Evolutionary conservation across 257 asterid genomes (phyloP).

Genomic region (Penstemon davidsonii): DNA sequence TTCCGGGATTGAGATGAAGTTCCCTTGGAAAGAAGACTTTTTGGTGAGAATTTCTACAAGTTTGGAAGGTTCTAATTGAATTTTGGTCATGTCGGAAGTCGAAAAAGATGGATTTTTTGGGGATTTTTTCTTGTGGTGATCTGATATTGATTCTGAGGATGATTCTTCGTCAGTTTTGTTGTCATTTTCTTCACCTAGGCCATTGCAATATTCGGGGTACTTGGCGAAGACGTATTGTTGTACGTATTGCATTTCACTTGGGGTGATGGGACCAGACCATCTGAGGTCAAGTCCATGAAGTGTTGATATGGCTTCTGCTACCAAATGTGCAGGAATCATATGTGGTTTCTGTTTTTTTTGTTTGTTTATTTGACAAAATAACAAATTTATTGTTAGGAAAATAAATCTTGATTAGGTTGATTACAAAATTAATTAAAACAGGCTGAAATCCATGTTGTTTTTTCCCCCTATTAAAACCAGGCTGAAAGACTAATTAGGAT

Average conservation of each 20-base stretch:
- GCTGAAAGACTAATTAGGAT: no score
- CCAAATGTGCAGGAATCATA: conserved; percentile 76
- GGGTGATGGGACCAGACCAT: conserved; percentile 94
- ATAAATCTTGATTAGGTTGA: no score
- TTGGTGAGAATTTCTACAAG: conserved; percentile 52
- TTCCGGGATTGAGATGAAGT: conserved; percentile 78
- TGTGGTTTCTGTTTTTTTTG: conserved; percentile 52
- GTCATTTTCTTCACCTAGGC: conserved; percentile 47
- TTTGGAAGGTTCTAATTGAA: conserved; percentile 63
- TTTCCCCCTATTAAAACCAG: no score
- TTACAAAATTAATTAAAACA: no score
- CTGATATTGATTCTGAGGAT: conserved; percentile 26
- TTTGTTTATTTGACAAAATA: conserved; percentile 2
- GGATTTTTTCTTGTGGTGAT: conserved; percentile 37
- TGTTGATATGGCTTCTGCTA: conserved; percentile 86
- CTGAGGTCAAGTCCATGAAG: conserved; percentile 74
- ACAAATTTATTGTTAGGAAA: no score
- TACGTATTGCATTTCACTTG: conserved; percentile 70
- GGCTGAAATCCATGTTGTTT: no score
- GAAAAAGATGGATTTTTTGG: conserved; percentile 35
- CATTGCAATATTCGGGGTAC: conserved; percentile 73
- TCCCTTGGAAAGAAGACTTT: conserved; percentile 52
- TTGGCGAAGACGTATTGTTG: conserved; percentile 74
- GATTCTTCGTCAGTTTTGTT: conserved; percentile 37
- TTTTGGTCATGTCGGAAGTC: conserved; percentile 35